Conservation (phyloP, 2,329 filamentous ascomycete genomes). For the Pseudomassariella vexata region DNA sequence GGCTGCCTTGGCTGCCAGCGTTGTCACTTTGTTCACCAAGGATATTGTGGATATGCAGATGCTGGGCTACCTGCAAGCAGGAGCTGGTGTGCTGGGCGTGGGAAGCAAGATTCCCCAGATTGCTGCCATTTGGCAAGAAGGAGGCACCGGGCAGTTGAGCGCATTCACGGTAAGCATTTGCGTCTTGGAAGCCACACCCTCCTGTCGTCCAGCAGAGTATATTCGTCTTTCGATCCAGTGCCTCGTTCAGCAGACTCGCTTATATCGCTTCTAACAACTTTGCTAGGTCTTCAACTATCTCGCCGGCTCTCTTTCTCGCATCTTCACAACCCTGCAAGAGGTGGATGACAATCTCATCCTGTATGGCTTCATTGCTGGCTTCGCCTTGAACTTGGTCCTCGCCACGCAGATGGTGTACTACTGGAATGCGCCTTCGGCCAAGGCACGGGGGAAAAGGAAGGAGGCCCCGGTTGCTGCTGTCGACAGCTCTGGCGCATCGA, state of each 20-base stretch:
- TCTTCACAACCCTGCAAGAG: slow-evolving; percentile 97
- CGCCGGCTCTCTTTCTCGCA: slow-evolving; percentile 81
- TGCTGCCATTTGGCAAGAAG: slow-evolving; percentile 73
- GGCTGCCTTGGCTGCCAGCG: slow-evolving; percentile 64
- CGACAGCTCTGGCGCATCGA: slow-evolving; percentile 18
- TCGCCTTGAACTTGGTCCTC: slow-evolving; percentile 80
- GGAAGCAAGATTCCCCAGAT: slow-evolving; percentile 96
- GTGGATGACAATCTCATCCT: slow-evolving; percentile 95
- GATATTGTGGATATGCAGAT: slow-evolving; percentile 59
- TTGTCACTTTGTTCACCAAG: slow-evolving; percentile 65
- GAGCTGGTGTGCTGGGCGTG: slow-evolving; percentile 75
- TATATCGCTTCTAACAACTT: too few species aligned
- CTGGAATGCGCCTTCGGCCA: slow-evolving; percentile 67
- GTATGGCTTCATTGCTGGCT: slow-evolving; percentile 89
- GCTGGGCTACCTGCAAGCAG: slow-evolving; percentile 74
- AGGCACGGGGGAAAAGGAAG: slow-evolving; percentile 34
- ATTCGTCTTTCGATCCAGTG: too few species aligned
- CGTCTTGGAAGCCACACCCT: background rate
- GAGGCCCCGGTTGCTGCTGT: slow-evolving; percentile 19
- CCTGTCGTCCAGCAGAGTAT: background rate
- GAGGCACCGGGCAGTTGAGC: slow-evolving; percentile 89
- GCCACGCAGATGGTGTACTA: slow-evolving; percentile 92
- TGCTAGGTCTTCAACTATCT: slow-evolving; percentile 95
- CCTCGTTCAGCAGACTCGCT: too few species aligned
- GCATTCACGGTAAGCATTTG: slow-evolving; percentile 76